Conservation (phyloP, 768 basidiomycete species). For the Termitomyces heimii region DNA sequence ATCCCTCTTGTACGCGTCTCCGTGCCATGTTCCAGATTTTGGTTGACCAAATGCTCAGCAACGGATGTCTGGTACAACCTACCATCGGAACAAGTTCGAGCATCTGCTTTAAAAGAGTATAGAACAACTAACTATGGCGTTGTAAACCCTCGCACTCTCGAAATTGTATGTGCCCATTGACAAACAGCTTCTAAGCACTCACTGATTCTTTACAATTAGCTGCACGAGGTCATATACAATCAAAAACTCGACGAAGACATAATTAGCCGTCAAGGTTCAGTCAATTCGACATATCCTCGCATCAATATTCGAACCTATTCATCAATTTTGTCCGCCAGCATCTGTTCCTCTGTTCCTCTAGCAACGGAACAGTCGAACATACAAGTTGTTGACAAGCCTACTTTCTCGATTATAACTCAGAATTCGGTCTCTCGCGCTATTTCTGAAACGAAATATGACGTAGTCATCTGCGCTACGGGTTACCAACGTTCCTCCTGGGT, state of each 20-base stretch:
- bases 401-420: slow-evolving; percentile 24
- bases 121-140: slow-evolving; percentile 48
- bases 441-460: slow-evolving; percentile 33
- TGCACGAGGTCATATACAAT: slow-evolving; percentile 46
- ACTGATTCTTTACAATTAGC: slow-evolving; percentile 19
- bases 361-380: not conserved
- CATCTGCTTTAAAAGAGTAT: slow-evolving; percentile 35
- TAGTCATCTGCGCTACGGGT: slow-evolving; percentile 47
- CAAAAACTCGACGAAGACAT: slow-evolving; percentile 41
- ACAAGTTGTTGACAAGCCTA: not conserved
- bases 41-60: slow-evolving; percentile 20
- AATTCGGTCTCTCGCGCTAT: slow-evolving; percentile 29
- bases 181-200: not conserved
- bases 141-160: slow-evolving; percentile 43
- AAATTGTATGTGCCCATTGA: slow-evolving; percentile 21
- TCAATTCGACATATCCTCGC: slow-evolving; percentile 17
- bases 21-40: not conserved
- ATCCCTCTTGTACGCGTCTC: slow-evolving; percentile 33
- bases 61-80: slow-evolving; percentile 35
- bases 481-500: slow-evolving; percentile 46
- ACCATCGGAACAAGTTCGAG: slow-evolving; percentile 27
- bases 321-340: slow-evolving; percentile 26
- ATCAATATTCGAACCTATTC: slow-evolving; percentile 33
- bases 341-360: not conserved
- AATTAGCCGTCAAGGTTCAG: slow-evolving; percentile 22